These are phyloP conservation scores for Kwoniella heveanensis DNA, from an alignment of 768 basidiomycete genomes.

Conservation along the genomic window DNA sequence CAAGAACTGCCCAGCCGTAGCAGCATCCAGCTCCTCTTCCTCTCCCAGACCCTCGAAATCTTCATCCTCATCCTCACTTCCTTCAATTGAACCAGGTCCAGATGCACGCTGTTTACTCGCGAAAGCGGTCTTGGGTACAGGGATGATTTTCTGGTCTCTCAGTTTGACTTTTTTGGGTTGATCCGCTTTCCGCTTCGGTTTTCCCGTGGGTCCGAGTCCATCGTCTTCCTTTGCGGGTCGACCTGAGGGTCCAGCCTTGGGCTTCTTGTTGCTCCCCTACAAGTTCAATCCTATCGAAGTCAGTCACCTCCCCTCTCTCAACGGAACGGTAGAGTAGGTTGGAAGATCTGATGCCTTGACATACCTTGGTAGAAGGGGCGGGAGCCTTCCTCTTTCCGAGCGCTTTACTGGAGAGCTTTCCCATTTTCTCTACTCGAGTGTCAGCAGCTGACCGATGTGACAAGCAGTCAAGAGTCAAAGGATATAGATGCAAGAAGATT, in stretches of 20 bases:
- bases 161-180: slow-evolving; percentile 54
- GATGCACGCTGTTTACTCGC: slow-evolving; percentile 11
- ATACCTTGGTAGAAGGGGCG: slow-evolving; percentile 25
- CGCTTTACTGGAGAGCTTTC: slow-evolving; percentile 33
- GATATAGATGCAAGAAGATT: neutral
- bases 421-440: slow-evolving; percentile 25
- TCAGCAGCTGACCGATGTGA: too few relatives aligned
- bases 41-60: slow-evolving; percentile 68
- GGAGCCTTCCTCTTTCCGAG: slow-evolving; percentile 43
- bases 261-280: slow-evolving; percentile 14
- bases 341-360: neutral
- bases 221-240: slow-evolving; percentile 13
- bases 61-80: slow-evolving; percentile 69
- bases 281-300: neutral
- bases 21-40: slow-evolving; percentile 65
- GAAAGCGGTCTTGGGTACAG: slow-evolving; percentile 47
- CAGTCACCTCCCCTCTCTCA: neutral
- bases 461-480: too few relatives aligned
- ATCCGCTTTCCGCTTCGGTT: slow-evolving; percentile 45
- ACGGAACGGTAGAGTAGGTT: neutral
- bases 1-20: slow-evolving; percentile 69
- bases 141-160: slow-evolving; percentile 52
- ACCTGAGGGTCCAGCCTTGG: slow-evolving; percentile 10
- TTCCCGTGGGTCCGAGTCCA: slow-evolving; percentile 37
- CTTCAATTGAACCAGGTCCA: slow-evolving; percentile 59